Evolutionary conservation across 495 filamentous ascomycete species (phyloP), one percentile per base, ranked within the genome.

Genomic region (Hypoxylon lienhwacheense): DNA sequence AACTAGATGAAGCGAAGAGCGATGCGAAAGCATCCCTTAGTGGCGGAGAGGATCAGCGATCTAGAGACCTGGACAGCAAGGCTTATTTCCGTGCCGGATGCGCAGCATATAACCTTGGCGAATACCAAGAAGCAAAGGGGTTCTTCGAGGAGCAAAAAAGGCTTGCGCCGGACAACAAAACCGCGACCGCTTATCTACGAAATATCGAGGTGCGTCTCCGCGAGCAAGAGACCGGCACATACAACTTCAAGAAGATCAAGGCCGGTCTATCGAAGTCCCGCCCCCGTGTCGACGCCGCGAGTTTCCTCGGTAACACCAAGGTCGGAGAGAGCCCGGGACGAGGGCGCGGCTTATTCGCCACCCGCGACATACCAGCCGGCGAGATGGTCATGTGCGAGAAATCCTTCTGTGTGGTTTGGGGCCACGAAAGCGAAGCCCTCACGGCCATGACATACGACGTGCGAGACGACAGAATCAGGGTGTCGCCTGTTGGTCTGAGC

Each of bases 301-400:
- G 48, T 28, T 71, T 71, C 57, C 49, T 70, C 15, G 21, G 51
- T 21, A 60, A 56, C 17, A 54, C 48, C 4, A 33, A 35, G 19
- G 29, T 66, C 19, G 11, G 24, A 31, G 35, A 42, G 5, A 60
- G 49, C 36, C 20, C 28, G 11, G 42, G 43, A 17, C 35, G 43
- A 12, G 56, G 78, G 1, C 65, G 71, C 11, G 77, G 78, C 2
- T 45, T 80, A 5, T 81, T 80, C 47, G 71, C 76, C 0, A 75
- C 73, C 4, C 41, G 64, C 11, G 72, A 69, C 16, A 70, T 83
- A 14, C 58, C 71, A 33, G 68, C 66, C 5, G 80, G 78, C 0
- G 76, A 79, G 19, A 58, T 81, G 4, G 59, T 81, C 4, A 59
- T 80, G 19, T 78, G 74, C 32, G 77, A 81, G 59, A 83, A 82